phyloP scores from a whole-genome alignment of 2,329 filamentous ascomycete species.

The Neonectria hederae region DNA sequence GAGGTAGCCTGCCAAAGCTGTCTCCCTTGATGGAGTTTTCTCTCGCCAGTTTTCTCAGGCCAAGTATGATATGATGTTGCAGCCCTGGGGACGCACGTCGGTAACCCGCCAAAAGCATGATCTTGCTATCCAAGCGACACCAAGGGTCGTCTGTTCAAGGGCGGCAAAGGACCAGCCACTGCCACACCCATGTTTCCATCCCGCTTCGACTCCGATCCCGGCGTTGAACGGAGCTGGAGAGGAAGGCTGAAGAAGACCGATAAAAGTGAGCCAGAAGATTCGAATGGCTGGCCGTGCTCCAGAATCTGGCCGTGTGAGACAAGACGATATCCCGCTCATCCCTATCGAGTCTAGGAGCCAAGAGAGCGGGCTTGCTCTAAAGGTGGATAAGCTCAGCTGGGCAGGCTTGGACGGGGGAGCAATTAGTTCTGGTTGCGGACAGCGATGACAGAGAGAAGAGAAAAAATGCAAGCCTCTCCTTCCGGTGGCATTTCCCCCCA shows the following conservation, averaged over 20 bases:
- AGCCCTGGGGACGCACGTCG: neutral
- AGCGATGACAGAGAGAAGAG: neutral
- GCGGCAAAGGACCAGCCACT: neutral
- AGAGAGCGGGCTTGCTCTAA: conserved; percentile 26
- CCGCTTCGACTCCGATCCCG: conserved; percentile 20
- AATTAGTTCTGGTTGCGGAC: neutral
- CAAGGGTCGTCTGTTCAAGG: neutral
- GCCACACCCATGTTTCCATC: conserved; percentile 1
- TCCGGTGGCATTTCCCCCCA: neutral
- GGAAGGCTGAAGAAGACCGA: conserved; percentile 7
- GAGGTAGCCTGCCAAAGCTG: conserved; percentile 14
- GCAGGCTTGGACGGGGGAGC: conserved; percentile 23
- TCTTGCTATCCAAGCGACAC: neutral
- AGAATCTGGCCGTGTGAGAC: conserved; percentile 10
- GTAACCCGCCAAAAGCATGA: neutral
- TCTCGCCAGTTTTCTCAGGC: neutral
- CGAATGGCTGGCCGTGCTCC: conserved; percentile 7
- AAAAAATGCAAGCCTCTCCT: conserved; percentile 1
- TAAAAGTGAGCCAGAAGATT: neutral
- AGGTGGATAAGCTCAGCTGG: conserved; percentile 29
- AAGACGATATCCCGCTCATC: conserved; percentile 1
- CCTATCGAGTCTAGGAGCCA: conserved; percentile 18
- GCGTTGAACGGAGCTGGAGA: conserved; percentile 25
- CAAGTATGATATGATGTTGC: neutral
- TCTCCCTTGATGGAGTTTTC: conserved; percentile 9